Percentiles rank a stretch among this genome's conserved stretches.
Evolutionary conservation across 108 stramenopile genomes (phyloP).

Genomic region (Asterionellopsis glacialis): DNA sequence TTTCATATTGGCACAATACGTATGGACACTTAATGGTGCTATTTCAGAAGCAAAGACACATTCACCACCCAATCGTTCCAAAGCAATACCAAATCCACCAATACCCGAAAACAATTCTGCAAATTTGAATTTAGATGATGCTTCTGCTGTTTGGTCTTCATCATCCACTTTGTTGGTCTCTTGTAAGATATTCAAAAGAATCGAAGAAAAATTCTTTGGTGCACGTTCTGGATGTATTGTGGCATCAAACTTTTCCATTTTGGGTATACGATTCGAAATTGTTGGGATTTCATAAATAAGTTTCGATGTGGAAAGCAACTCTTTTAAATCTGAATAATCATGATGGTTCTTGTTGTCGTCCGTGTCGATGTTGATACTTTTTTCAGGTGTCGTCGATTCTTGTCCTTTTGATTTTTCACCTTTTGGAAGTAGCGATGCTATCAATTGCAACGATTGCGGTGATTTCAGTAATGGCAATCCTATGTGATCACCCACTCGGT

Average conservation of each 20-base stretch:
- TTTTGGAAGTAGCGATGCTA: neutral
- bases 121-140: constrained; percentile 48
- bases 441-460: constrained; percentile 8
- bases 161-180: neutral
- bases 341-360: no score
- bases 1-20: constrained; percentile 41
- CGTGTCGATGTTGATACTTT: no score
- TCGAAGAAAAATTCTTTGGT: constrained; percentile 2
- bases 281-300: constrained; percentile 27
- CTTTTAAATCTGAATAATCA: constrained; percentile 12
- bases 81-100: constrained; percentile 80
- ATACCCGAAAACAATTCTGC: constrained; percentile 77
- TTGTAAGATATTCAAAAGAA: no score
- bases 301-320: constrained; percentile 15
- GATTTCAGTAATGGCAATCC: constrained; percentile 19
- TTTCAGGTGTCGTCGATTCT: constrained; percentile 30
- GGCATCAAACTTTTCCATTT: constrained; percentile 26
- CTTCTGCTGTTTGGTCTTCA: neutral
- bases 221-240: constrained; percentile 35
- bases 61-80: constrained; percentile 70
- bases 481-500: constrained; percentile 14
- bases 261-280: constrained; percentile 10
- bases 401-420: neutral
- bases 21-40: constrained; percentile 41
- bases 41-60: constrained; percentile 76